phyloP scores from a whole-genome alignment of 2,329 filamentous ascomycete genomes.

The Teratosphaeria viscida region DNA sequence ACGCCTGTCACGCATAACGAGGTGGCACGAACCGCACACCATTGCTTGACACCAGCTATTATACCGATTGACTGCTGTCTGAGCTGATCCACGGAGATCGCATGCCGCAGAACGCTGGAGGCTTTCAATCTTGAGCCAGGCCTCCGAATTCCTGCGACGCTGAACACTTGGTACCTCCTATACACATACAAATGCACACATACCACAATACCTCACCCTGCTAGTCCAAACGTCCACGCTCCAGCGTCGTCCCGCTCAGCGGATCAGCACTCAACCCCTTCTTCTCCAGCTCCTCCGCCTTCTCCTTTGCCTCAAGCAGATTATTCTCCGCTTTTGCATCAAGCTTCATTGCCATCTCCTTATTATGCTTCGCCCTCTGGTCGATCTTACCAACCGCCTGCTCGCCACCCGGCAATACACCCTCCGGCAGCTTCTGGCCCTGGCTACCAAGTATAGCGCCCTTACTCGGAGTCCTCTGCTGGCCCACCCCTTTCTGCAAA shows the following conservation, averaged over 20 bases:
- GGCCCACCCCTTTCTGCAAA: constrained; percentile 13
- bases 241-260: background rate
- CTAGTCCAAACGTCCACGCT: background rate
- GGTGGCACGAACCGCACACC: no score
- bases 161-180: background rate
- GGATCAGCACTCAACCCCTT: constrained; percentile 3
- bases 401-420: constrained; percentile 23
- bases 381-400: constrained; percentile 22
- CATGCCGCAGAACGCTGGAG: no score
- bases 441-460: constrained; percentile 19
- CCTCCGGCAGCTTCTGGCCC: constrained; percentile 23
- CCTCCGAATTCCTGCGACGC: background rate
- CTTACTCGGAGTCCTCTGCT: constrained; percentile 10
- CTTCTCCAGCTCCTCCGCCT: constrained; percentile 12
- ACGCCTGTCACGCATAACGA: no score
- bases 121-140: background rate
- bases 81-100: no score
- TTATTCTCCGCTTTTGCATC: constrained; percentile 19
- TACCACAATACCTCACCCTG: background rate
- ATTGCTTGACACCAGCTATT: background rate
- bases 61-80: no score
- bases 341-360: constrained; percentile 16
- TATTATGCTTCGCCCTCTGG: constrained; percentile 19
- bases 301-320: constrained; percentile 16
- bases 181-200: background rate